Evolutionary conservation across 768 basidiomycete genomes (phyloP).

Genomic region (Collybia nuda): DNA sequence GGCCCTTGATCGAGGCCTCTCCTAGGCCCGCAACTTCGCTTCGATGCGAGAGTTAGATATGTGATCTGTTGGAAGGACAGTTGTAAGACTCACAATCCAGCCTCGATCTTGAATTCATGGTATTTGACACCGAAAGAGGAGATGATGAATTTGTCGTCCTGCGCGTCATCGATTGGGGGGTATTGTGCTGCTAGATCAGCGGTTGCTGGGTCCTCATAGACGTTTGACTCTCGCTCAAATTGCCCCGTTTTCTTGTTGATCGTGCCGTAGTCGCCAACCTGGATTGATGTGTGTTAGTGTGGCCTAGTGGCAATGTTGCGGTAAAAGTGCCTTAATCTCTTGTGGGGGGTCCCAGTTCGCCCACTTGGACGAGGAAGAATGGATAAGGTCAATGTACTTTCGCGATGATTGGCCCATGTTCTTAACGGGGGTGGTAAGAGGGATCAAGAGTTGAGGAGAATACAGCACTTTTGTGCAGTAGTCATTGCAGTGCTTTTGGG

Average conservation of each 20-base stretch:
- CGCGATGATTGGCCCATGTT: conserved; percentile 18
- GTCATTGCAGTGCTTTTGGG: too few relatives aligned
- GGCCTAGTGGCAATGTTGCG: neutral
- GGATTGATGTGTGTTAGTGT: neutral
- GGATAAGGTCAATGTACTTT: conserved; percentile 36
- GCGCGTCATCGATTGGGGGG: conserved; percentile 8
- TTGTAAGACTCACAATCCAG: conserved; percentile 15
- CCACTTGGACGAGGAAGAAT: conserved; percentile 29
- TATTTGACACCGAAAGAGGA: conserved; percentile 20
- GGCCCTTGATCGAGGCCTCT: conserved; percentile 27
- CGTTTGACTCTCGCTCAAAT: conserved; percentile 27
- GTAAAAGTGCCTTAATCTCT: conserved; percentile 23
- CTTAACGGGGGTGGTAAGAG: neutral
- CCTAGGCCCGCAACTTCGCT: conserved; percentile 23
- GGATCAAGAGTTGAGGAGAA: too few relatives aligned
- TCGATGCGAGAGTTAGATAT: neutral
- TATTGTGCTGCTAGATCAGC: conserved; percentile 13
- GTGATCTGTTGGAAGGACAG: neutral
- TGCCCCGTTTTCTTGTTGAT: conserved; percentile 27
- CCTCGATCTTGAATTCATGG: conserved; percentile 7
- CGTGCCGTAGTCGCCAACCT: conserved; percentile 31
- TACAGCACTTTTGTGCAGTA: too few relatives aligned
- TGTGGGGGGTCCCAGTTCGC: conserved; percentile 36
- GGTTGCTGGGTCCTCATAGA: conserved; percentile 23
- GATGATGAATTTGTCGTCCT: conserved; percentile 22